Evolutionary conservation across 176 grass and related monocot genomes (phyloP), one percentile per base, ranked within the genome.

Genomic region (Leersia perrieri): DNA sequence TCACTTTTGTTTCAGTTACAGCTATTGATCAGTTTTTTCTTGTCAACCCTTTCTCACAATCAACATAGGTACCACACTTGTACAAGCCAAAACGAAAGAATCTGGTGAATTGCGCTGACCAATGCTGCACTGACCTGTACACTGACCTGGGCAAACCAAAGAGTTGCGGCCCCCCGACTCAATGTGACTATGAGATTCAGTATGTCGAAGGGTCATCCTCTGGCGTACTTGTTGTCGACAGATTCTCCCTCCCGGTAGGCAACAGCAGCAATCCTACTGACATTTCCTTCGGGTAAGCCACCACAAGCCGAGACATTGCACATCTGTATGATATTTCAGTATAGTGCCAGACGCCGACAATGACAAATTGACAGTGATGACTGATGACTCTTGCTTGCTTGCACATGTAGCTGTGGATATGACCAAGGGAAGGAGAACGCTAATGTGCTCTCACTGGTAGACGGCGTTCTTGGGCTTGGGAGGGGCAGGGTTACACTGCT

Each of bases 401-500:
- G 22, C 11, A 20, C 47, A 51, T 51, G 33, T 42, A 97, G 86
- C 13, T 97, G 93, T 78, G 94, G 94, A 5, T 93, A 87, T 22
- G 34, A 97, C 11, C 94, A 97, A 39, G 1, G 5, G 33, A 15
- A 22, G 8, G 15, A 13, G 2, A 12, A 40, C 4, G 47, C 42
- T 67, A 0, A 9, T 23, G 2, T 11, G 3, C 27, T 39, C 1
- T 12, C 65, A 3, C 10, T 18, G 31, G 82, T 77, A 1, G 76
- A 93, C 2, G 88, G 88, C 62, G 1, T 97, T 8, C 85, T 97
- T 64, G 88, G 81, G 44, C 88, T 97, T 22, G 88, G 88, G 33
- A 84, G 36, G 2, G 84, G 91, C 2, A 73, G 33, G 35, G 26
- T 76, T 1, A 75, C 58, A 18, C 41, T 93, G 16, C 25, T 87